Percentiles rank a stretch among this genome's conserved stretches.
Evolutionary conservation across 768 basidiomycete genomes (phyloP).

Genomic region (Boletus pseudo-olivaceus): DNA sequence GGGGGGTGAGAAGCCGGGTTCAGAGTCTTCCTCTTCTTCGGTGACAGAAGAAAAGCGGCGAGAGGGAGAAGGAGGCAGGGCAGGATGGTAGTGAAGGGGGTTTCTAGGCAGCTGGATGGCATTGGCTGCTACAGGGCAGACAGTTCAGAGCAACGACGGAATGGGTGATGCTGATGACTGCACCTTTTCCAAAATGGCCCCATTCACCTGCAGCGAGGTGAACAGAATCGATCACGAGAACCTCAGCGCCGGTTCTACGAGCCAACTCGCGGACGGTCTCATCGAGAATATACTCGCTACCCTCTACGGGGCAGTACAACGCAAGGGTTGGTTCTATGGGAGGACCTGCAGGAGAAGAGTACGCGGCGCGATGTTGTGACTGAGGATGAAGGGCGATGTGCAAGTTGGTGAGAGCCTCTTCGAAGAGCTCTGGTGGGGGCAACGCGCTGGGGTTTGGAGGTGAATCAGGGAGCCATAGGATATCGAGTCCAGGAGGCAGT

Average conservation of each 20-base stretch:
- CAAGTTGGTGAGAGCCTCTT: slow-evolving; percentile 73
- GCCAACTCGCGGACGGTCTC: slow-evolving; percentile 78
- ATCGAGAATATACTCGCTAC: slow-evolving; percentile 80
- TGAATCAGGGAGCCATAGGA: slow-evolving; percentile 61
- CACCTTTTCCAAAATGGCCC: slow-evolving; percentile 81
- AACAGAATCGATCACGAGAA: slow-evolving; percentile 78
- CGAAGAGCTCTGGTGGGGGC: slow-evolving; percentile 72
- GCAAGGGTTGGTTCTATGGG: slow-evolving; percentile 78
- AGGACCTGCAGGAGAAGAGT: slow-evolving; percentile 49
- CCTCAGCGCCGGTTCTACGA: slow-evolving; percentile 68
- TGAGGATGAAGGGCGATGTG: slow-evolving; percentile 78
- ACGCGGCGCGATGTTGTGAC: slow-evolving; percentile 71
- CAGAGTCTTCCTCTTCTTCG: slow-evolving; percentile 48
- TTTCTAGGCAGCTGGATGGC: slow-evolving; percentile 67
- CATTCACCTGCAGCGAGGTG: slow-evolving; percentile 87
- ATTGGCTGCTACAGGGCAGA: slow-evolving; percentile 54
- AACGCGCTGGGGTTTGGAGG: slow-evolving; percentile 32
- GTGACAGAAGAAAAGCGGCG: slow-evolving; percentile 25
- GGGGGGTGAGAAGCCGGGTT: slow-evolving; percentile 40
- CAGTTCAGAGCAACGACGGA: slow-evolving; percentile 6
- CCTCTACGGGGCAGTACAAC: slow-evolving; percentile 77
- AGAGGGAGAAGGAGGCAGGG: slow-evolving; percentile 27
- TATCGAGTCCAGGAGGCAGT: slow-evolving; percentile 53
- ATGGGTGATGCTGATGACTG: neutral
- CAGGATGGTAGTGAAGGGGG: slow-evolving; percentile 63